Conservation (phyloP, 306 rosid genomes). For the Cyclanthera cordifolia region DNA sequence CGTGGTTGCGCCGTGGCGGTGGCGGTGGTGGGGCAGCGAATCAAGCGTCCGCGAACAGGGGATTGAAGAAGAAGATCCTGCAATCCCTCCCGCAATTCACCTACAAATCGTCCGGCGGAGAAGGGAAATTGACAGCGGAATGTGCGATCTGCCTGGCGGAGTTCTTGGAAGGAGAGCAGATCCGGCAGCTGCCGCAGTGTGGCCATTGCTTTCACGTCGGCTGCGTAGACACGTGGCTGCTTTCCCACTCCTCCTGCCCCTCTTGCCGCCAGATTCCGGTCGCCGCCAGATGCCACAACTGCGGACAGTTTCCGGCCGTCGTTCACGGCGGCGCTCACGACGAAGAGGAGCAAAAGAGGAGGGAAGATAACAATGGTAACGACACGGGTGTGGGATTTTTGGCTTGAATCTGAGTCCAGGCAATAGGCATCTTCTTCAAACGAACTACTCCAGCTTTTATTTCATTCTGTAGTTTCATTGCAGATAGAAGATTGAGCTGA, state of each 20-base stretch:
- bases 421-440: too few relatives aligned
- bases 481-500: too few relatives aligned
- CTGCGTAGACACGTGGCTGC: slow-evolving; percentile 67
- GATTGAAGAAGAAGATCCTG: slow-evolving; percentile 64
- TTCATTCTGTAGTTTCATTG: too few relatives aligned
- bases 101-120: slow-evolving; percentile 19
- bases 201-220: slow-evolving; percentile 56
- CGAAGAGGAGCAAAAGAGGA: not conserved
- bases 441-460: too few relatives aligned
- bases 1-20: slow-evolving; percentile 59
- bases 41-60: slow-evolving; percentile 45
- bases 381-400: not conserved
- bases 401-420: not conserved
- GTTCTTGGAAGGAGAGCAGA: slow-evolving; percentile 49
- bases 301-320: slow-evolving; percentile 38
- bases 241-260: slow-evolving; percentile 59
- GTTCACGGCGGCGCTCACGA: not conserved
- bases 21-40: not conserved
- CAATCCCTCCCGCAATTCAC: slow-evolving; percentile 57
- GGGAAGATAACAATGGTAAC: slow-evolving; percentile 1
- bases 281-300: slow-evolving; percentile 41
- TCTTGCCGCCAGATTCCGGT: slow-evolving; percentile 67
- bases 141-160: slow-evolving; percentile 67
- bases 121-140: slow-evolving; percentile 28
- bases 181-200: slow-evolving; percentile 68